A percentile compares a stretch with the other conserved stretches of the same genome.
Conservation (phyloP, 2,329 filamentous ascomycete species). For the Penicillium freii region DNA sequence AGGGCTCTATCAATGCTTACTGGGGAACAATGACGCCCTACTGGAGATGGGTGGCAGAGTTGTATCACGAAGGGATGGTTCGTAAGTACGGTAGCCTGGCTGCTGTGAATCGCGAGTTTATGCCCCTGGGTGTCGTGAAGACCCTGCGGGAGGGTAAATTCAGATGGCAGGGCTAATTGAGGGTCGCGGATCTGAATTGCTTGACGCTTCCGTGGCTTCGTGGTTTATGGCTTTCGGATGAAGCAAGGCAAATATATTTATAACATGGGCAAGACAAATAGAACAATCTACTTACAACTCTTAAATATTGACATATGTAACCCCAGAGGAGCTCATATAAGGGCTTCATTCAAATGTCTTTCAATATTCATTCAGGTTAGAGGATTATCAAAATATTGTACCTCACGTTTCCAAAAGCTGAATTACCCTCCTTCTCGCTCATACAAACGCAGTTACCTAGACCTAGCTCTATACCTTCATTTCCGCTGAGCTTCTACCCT, state of each 20-base stretch:
- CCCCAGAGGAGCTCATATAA: not conserved
- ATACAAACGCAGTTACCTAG: too few relatives aligned
- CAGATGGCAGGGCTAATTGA: conserved; percentile 41
- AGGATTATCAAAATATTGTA: too few relatives aligned
- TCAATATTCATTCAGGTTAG: too few relatives aligned
- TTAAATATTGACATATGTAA: not conserved
- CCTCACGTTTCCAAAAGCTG: too few relatives aligned
- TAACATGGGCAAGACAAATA: not conserved
- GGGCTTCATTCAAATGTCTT: not conserved
- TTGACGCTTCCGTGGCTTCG: not conserved
- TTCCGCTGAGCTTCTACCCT: not conserved
- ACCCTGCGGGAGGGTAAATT: conserved; percentile 43
- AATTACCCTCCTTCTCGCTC: too few relatives aligned
- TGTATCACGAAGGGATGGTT: conserved; percentile 44
- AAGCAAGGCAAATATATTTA: not conserved
- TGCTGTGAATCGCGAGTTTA: conserved; percentile 41
- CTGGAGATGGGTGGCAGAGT: conserved; percentile 44
- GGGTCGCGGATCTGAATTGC: too few relatives aligned
- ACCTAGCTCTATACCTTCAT: too few relatives aligned
- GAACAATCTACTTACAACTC: too few relatives aligned
- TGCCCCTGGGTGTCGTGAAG: conserved; percentile 46
- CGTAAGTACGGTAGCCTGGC: conserved; percentile 41
- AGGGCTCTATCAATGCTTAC: conserved; percentile 18
- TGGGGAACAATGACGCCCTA: conserved; percentile 43
- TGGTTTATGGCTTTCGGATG: not conserved